A percentile compares a stretch with the other conserved stretches of the same genome.
phyloP scores from a whole-genome alignment of 2,329 filamentous ascomycete species.

The Cordyceps cicadae region DNA sequence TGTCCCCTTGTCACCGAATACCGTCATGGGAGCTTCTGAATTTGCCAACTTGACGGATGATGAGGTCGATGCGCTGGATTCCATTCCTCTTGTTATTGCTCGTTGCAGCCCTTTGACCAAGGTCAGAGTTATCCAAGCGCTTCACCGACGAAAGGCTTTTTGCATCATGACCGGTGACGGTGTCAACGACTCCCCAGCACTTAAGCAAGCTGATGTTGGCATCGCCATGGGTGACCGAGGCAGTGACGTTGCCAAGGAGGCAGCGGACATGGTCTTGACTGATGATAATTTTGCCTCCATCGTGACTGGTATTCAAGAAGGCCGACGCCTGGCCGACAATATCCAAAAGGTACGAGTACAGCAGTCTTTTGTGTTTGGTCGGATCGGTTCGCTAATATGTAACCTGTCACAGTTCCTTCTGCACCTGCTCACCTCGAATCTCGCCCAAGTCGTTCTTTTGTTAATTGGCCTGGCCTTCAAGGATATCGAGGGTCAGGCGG shows the following conservation, averaged over 20 bases:
- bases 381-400: conserved; percentile 15
- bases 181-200: conserved; percentile 65
- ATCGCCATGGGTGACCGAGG: conserved; percentile 67
- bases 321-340: conserved; percentile 62
- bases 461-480: conserved; percentile 63
- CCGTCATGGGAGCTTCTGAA: conserved; percentile 53
- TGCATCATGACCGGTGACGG: conserved; percentile 70
- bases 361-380: neutral
- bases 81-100: conserved; percentile 59
- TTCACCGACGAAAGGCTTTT: conserved; percentile 59
- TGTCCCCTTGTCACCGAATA: conserved; percentile 28
- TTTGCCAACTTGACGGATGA: conserved; percentile 56
- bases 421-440: conserved; percentile 60
- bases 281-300: conserved; percentile 85
- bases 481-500: conserved; percentile 47
- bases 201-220: conserved; percentile 65
- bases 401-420: conserved; percentile 42
- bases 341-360: conserved; percentile 54
- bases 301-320: conserved; percentile 63
- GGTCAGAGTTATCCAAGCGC: conserved; percentile 67
- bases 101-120: conserved; percentile 64
- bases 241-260: conserved; percentile 69
- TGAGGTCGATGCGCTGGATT: conserved; percentile 53
- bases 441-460: conserved; percentile 61
- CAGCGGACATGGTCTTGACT: conserved; percentile 78